phyloP scores from a whole-genome alignment of 768 basidiomycete species.

The Melanogaster broomeanus region DNA sequence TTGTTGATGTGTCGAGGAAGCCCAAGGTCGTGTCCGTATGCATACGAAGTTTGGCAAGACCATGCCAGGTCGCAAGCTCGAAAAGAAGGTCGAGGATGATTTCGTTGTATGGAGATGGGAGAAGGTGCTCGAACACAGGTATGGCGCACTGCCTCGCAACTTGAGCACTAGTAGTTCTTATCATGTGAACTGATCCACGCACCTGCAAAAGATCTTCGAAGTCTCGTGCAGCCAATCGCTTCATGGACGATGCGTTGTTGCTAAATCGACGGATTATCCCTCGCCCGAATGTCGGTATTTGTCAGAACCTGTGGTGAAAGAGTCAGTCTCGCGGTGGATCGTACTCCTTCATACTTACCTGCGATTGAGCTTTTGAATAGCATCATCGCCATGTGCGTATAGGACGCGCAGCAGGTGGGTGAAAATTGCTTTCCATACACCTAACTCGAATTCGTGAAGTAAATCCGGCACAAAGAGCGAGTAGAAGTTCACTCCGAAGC shows the following conservation, averaged over 20 bases:
- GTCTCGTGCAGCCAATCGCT: conserved; percentile 37
- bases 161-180: conserved; percentile 24
- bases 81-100: conserved; percentile 22
- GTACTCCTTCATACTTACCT: conserved; percentile 14
- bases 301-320: conserved; percentile 6
- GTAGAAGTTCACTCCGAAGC: conserved; percentile 27
- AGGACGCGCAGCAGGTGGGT: conserved; percentile 30
- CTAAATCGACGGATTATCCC: conserved; percentile 32
- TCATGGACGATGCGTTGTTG: conserved; percentile 35
- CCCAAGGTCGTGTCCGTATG: conserved; percentile 22
- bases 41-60: conserved; percentile 25
- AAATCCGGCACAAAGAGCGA: conserved; percentile 30
- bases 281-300: conserved; percentile 33
- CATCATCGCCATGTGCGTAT: conserved; percentile 4
- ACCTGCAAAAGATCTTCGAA: conserved; percentile 42
- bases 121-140: conserved; percentile 34
- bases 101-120: conserved; percentile 14
- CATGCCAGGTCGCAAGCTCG: conserved; percentile 23
- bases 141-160: too few species aligned
- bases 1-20: conserved; percentile 24
- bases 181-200: neutral
- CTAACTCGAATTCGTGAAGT: conserved; percentile 37
- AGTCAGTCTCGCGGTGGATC: conserved; percentile 4
- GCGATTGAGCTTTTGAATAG: conserved; percentile 25
- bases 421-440: conserved; percentile 29